Evolutionary conservation across 495 filamentous ascomycete genomes (phyloP), one percentile per base, ranked within the genome.

Genomic region (Bathelium albidoporum): DNA sequence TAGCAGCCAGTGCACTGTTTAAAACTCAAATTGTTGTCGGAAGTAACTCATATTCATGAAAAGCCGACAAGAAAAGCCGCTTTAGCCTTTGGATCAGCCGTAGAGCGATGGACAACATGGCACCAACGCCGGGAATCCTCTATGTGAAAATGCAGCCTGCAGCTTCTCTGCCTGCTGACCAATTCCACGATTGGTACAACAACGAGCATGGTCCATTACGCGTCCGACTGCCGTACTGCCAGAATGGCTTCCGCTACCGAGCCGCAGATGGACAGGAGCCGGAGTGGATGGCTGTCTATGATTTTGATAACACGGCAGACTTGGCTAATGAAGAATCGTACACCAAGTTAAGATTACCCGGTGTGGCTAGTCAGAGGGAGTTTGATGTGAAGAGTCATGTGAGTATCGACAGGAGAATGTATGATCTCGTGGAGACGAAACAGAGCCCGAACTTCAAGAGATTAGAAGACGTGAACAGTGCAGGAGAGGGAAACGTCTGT

Each of bases 181-280:
- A 62, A 49, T 91, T 92, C 77, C 87, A 91, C 74, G 89, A 92
- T 72, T 94, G 89, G 89, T 94, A 94, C 77, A 89, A 92, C 77
- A 89, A 87, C 72, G 89, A 94, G 74, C 89, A 94, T 74, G 89
- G 89, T 61, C 89, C 89, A 36, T 81, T 85, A 44, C 83, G 89
- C 32, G 80, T 91, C 20, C 85, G 87, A 52, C 73, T 91, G 11
- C 85, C 87, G 44, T 89, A 89, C 72, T 80, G 88, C 72, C 73
- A 73, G 45, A 91, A 89, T 72, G 89, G 89, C 53, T 86, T 90
- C 68, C 85, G 89, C 32, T 94, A 89, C 75, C 83, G 83, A 12
- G 87, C 87, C 22, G 80, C 71, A 58, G 89, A 91, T 73, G 62
- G 39, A 31, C 60, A 72, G 59, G 72, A 79, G 61, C 88, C 88